Evolutionary conservation across 2,329 filamentous ascomycete genomes (phyloP).

Genomic region (Aspergillus hiratsukae): DNA sequence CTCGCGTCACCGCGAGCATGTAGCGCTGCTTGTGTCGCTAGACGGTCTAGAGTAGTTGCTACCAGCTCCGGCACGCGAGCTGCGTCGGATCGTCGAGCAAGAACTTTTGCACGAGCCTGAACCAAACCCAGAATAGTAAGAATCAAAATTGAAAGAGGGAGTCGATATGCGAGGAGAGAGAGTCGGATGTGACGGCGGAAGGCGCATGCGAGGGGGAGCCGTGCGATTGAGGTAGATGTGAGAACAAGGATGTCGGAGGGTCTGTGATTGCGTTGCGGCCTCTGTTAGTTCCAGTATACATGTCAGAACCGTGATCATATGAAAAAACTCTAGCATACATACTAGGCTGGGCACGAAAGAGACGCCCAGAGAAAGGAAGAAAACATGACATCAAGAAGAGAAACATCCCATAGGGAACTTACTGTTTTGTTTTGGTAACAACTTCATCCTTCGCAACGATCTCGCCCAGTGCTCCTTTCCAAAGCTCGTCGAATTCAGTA

Average conservation of each 20-base stretch:
- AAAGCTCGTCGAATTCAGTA: conserved; percentile 85
- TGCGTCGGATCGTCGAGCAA: conserved; percentile 59
- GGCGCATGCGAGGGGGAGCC: conserved; percentile 68
- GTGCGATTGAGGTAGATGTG: conserved; percentile 83
- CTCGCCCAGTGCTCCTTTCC: conserved; percentile 48
- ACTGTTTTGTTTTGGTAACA: conserved; percentile 53
- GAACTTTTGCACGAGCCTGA: conserved; percentile 63
- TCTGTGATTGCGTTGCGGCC: conserved; percentile 68
- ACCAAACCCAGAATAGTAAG: conserved; percentile 46
- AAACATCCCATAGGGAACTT: conserved; percentile 39
- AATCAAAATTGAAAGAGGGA: conserved; percentile 46
- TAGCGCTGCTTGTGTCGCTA: conserved; percentile 79
- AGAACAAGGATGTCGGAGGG: conserved; percentile 63
- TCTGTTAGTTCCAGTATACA: conserved; percentile 72
- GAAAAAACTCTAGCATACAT: conserved; percentile 6
- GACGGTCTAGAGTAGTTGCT: conserved; percentile 73
- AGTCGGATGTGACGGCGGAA: conserved; percentile 45
- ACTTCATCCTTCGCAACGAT: conserved; percentile 57
- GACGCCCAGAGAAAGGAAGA: conserved; percentile 6
- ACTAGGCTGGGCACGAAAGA: background rate
- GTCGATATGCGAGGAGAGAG: conserved; percentile 47
- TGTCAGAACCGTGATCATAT: conserved; percentile 47
- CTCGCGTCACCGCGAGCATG: conserved; percentile 61
- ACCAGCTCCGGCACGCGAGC: conserved; percentile 78
- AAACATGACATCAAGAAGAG: conserved; percentile 17